A percentile compares a stretch with the other conserved stretches of the same genome.
Evolutionary conservation across 2,329 filamentous ascomycete genomes (phyloP).

Genomic region (Pestalotiopsis sp.): DNA sequence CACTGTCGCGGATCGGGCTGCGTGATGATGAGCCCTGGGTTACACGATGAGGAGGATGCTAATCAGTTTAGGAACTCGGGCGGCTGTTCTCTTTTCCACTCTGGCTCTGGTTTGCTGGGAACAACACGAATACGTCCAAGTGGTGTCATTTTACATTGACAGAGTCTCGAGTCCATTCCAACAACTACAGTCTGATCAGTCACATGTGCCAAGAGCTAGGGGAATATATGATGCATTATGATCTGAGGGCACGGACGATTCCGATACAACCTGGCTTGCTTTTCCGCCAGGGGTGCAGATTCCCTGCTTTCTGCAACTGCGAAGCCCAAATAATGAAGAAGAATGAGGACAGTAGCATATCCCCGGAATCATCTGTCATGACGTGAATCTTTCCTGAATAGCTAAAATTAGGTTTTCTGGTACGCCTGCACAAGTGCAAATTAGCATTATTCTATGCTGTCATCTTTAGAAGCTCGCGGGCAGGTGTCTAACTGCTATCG

Average conservation of each 20-base stretch:
- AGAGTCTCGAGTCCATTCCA: not conserved
- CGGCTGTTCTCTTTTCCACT: not conserved
- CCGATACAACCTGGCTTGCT: not conserved
- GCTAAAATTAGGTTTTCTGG: not conserved
- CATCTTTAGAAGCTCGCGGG: not conserved
- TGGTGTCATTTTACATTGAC: not conserved
- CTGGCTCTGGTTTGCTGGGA: not conserved
- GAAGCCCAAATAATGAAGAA: not conserved
- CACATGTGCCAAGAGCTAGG: conserved; percentile 6
- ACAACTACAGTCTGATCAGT: not conserved
- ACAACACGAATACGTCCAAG: not conserved
- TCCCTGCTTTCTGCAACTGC: not conserved
- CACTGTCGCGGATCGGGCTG: not conserved
- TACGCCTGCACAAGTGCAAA: not conserved
- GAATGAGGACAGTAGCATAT: not conserved
- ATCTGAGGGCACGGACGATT: conserved; percentile 2
- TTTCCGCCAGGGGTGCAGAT: not conserved
- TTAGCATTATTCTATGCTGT: not conserved
- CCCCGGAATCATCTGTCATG: not conserved
- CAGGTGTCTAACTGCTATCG: not conserved
- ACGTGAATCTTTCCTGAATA: not conserved
- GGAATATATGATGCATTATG: not conserved
- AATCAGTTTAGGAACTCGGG: not conserved
- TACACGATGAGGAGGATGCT: not conserved
- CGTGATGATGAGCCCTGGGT: not conserved